Evolutionary conservation across 2,329 filamentous ascomycete genomes (phyloP), one percentile per base, ranked within the genome.

Genomic region (Colletotrichum navitas): DNA sequence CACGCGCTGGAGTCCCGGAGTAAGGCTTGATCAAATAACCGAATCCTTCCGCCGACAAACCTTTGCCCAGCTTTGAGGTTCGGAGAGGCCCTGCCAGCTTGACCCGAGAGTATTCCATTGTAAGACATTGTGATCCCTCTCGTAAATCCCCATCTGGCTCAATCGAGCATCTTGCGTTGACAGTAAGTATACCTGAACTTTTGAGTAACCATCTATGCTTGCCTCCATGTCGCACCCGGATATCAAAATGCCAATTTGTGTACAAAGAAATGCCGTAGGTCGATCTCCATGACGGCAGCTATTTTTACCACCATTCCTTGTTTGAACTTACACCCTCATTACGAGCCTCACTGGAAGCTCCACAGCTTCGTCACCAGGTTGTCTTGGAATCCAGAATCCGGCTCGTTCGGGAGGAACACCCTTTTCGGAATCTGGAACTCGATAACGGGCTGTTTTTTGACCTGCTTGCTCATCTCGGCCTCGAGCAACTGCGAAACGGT

Each of bases 361-460:
- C 90, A 92, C 36, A 92, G 80, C 78, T 86, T 89, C 56, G 88
- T 87, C 29, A 91, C 75, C 43, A 91, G 79, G 70, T 82, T 88
- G 75, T 91, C 87, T 66, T 87, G 83, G 18, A 83, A 78, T 52
- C 79, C 84, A 6, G 84, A 82, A 14, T 80, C 81, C 12, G 79
- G 78, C 39, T 89, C 87, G 16, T 89, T 84, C 0, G 86, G 83
- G 61, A 87, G 76, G 63, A 97, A 92, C 51, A 97, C 92, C 76
- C 87, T 90, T 84, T 96, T 96, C 10, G 95, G 95, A 74, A 99
- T 98, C 81, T 96, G 93, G 81, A 93, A 98, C 81, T 98, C 96
- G 62, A 98, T 90, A 16, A 96, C 94, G 0, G 95, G 95, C 7
- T 90, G 85, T 80, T 95, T 97, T 83, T 92, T 97, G 74, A 97